Evolutionary conservation across 179 eudicot species (phyloP).

Genomic region (Heliamphora pulchella): DNA sequence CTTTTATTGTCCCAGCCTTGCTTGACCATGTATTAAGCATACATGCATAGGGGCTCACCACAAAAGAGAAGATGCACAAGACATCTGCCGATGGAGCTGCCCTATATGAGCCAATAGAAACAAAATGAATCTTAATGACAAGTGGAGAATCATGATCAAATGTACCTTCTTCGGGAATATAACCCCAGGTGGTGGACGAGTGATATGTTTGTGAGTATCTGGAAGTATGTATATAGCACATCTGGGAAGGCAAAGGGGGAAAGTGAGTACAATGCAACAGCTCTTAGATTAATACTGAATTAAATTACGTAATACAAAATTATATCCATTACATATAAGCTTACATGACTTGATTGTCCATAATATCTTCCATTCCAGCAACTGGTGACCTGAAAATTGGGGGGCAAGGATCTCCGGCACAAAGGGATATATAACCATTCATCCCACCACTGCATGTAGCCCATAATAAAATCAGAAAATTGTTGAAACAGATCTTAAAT

Average conservation of each 20-base stretch:
- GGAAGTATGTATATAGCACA: slow-evolving; percentile 85
- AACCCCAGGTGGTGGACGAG: slow-evolving; percentile 24
- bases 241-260: slow-evolving; percentile 33
- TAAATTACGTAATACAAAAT: background rate
- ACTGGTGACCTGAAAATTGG: slow-evolving; percentile 86
- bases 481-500: slow-evolving; percentile 11
- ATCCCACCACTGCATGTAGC: slow-evolving; percentile 83
- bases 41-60: background rate
- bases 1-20: no score
- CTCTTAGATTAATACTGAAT: background rate
- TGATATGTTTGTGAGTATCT: slow-evolving; percentile 63
- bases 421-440: slow-evolving; percentile 90
- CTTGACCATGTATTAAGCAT: background rate
- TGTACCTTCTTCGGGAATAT: slow-evolving; percentile 11
- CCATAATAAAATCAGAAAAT: slow-evolving; percentile 40
- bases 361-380: slow-evolving; percentile 69
- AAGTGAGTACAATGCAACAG: slow-evolving; percentile 13
- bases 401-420: slow-evolving; percentile 94
- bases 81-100: background rate
- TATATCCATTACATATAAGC: slow-evolving; percentile 13
- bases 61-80: background rate
- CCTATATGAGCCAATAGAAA: background rate
- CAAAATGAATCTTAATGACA: background rate
- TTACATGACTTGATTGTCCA: slow-evolving; percentile 89
- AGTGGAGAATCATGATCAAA: background rate